Evolutionary conservation across 768 basidiomycete genomes (phyloP).

Genomic region (Collybia nuda): DNA sequence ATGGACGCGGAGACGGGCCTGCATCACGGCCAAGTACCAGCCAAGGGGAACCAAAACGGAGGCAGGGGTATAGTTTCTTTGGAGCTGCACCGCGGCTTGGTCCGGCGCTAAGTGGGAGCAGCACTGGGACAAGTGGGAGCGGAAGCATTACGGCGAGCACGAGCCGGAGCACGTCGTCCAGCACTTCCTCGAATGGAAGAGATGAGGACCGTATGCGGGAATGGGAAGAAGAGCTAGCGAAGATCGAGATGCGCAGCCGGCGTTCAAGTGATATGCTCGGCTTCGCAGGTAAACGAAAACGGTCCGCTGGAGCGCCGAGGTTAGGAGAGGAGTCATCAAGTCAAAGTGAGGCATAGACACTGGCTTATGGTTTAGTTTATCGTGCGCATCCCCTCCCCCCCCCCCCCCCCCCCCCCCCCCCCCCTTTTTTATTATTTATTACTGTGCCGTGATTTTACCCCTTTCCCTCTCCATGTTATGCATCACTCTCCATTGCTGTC

Average conservation of each 20-base stretch:
- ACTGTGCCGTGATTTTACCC: neutral
- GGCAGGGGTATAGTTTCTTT: conserved; percentile 11
- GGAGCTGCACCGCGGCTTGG: conserved; percentile 20
- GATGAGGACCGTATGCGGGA: conserved; percentile 47
- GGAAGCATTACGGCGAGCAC: conserved; percentile 21
- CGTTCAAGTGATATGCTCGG: conserved; percentile 47
- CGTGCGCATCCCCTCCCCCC: no score
- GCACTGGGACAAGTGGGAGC: conserved; percentile 18
- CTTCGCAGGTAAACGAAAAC: conserved; percentile 40
- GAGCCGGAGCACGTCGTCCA: conserved; percentile 28
- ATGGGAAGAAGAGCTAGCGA: conserved; percentile 79
- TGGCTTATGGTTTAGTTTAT: neutral
- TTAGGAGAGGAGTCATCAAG: conserved; percentile 13
- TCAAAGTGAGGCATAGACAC: neutral
- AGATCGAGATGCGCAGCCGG: conserved; percentile 65
- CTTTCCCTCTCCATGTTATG: conserved; percentile 1
- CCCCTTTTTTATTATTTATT: neutral
- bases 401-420: neutral
- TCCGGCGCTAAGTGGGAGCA: conserved; percentile 29
- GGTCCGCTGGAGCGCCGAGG: conserved; percentile 19
- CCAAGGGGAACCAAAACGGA: conserved; percentile 13
- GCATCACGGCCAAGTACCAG: conserved; percentile 14
- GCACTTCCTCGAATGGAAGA: conserved; percentile 21
- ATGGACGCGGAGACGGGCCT: neutral
- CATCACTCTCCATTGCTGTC: no score